phyloP scores from a whole-genome alignment of 805 yeast genomes.

The Candida pseudoglaebosa region DNA sequence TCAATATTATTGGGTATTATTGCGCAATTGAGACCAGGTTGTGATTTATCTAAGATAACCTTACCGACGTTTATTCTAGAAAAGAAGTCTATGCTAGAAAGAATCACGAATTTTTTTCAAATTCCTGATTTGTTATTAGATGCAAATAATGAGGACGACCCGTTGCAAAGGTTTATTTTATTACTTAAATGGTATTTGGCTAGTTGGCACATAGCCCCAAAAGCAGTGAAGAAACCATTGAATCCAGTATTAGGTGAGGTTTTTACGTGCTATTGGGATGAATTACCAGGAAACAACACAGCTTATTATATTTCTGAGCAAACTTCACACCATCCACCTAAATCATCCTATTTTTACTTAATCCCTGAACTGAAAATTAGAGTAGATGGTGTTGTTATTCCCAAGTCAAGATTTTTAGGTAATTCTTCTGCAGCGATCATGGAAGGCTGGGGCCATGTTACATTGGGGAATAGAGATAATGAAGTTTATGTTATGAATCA shows the following conservation, averaged over 20 bases:
- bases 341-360: conserved; percentile 86
- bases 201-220: conserved; percentile 98
- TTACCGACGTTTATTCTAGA: conserved; percentile 94
- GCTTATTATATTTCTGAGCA: conserved; percentile 92
- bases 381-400: conserved; percentile 85
- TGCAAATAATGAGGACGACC: conserved; percentile 60
- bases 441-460: conserved; percentile 82
- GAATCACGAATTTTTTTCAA: conserved; percentile 84
- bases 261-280: conserved; percentile 89
- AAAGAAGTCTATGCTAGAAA: conserved; percentile 92
- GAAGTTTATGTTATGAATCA: conserved; percentile 86
- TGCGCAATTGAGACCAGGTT: conserved; percentile 87
- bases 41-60: conserved; percentile 85
- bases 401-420: conserved; percentile 85
- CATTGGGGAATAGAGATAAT: conserved; percentile 58
- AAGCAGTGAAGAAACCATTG: conserved; percentile 95
- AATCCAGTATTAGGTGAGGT: conserved; percentile 93
- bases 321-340: conserved; percentile 98
- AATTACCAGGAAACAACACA: conserved; percentile 57
- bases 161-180: conserved; percentile 63
- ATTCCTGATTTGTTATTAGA: conserved; percentile 71
- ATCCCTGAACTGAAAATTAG: conserved; percentile 78
- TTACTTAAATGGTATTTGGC: conserved; percentile 88
- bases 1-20: conserved; percentile 83
- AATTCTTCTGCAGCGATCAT: conserved; percentile 96